Evolutionary conservation across 2,329 filamentous ascomycete genomes (phyloP).

Genomic region (Ascochyta lentis): DNA sequence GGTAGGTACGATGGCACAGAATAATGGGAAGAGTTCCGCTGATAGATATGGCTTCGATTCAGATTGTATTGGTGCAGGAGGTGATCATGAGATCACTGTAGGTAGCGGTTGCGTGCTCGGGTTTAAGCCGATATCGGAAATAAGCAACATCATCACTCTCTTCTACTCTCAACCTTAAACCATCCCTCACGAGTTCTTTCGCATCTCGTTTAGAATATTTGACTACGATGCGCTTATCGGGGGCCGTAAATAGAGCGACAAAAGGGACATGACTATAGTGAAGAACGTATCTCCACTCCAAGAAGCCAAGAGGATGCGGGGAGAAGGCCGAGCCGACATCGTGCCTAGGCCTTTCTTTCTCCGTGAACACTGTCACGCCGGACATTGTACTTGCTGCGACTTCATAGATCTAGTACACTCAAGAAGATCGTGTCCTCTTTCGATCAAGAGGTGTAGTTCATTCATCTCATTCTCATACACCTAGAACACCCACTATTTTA

Average conservation of each 20-base stretch:
- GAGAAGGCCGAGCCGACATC: conserved; percentile 10
- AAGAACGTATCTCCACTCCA: too few species aligned
- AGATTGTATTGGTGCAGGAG: background rate
- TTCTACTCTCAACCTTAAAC: background rate
- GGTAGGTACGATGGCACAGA: background rate
- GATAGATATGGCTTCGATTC: background rate
- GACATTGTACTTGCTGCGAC: background rate
- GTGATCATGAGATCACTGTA: background rate
- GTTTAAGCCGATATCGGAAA: background rate
- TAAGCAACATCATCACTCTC: background rate
- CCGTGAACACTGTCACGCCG: conserved; percentile 1
- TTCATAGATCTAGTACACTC: background rate
- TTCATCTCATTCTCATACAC: background rate
- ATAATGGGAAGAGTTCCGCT: background rate
- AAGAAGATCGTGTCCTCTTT: background rate
- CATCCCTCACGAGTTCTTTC: too few species aligned
- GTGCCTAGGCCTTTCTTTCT: conserved; percentile 11
- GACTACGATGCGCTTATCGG: background rate
- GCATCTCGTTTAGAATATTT: background rate
- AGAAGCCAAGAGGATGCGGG: background rate
- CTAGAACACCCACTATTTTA: background rate
- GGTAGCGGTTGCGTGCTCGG: conserved; percentile 10
- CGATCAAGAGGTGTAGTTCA: background rate
- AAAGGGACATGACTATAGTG: too few species aligned
- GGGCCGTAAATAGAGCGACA: background rate